Evolutionary conservation across 2,329 filamentous ascomycete genomes (phyloP).

Genomic region (Aspergillus neotritici): DNA sequence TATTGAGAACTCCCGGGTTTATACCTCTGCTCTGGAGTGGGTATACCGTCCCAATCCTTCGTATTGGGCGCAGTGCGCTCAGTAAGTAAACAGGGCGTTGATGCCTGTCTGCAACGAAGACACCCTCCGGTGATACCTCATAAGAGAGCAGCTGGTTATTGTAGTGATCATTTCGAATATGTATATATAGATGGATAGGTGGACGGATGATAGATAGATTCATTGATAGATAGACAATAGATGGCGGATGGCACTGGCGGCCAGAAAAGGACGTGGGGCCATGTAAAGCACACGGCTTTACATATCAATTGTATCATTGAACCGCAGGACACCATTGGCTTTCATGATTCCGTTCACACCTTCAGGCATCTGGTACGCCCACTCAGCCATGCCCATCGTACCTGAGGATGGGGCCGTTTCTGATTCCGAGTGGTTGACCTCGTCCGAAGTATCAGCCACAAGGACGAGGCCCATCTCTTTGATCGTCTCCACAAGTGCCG

Average conservation of each 20-base stretch:
- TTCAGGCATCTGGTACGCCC: slow-evolving; percentile 57
- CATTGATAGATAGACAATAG: background rate
- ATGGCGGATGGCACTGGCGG: slow-evolving; percentile 3
- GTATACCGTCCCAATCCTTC: no score
- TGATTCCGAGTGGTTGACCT: slow-evolving; percentile 31
- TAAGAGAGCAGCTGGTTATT: no score
- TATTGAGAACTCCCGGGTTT: no score
- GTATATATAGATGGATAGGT: no score
- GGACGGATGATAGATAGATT: background rate
- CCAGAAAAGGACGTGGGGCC: slow-evolving; percentile 2
- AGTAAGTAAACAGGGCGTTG: no score
- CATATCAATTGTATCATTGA: slow-evolving; percentile 86
- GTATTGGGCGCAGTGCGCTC: no score
- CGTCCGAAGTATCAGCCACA: slow-evolving; percentile 76
- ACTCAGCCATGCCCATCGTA: slow-evolving; percentile 32
- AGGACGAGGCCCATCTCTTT: slow-evolving; percentile 90
- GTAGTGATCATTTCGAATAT: no score
- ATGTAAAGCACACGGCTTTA: slow-evolving; percentile 25
- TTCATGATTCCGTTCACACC: slow-evolving; percentile 84
- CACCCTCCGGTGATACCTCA: no score
- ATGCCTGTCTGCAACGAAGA: no score
- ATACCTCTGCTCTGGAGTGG: no score
- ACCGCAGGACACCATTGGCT: slow-evolving; percentile 79
- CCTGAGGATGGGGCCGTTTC: slow-evolving; percentile 17
- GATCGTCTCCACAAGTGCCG: slow-evolving; percentile 84